A percentile compares a stretch with the other conserved stretches of the same genome.
Evolutionary conservation across 768 basidiomycete genomes (phyloP).

Genomic region (Boletellus ananiceps): DNA sequence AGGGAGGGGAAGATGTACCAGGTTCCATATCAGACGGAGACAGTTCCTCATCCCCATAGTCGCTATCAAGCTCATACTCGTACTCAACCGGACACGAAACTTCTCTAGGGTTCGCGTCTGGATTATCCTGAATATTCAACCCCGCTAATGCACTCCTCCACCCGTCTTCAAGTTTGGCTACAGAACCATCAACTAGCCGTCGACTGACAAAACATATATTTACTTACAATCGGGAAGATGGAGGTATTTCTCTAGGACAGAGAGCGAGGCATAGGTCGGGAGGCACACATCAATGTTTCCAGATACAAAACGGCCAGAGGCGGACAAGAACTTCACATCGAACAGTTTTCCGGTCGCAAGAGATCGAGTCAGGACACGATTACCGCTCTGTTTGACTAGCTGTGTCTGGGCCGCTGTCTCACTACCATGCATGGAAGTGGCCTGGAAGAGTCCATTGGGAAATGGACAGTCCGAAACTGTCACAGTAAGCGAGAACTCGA

Average conservation of each 20-base stretch:
- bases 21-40: background rate
- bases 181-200: background rate
- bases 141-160: constrained; percentile 8
- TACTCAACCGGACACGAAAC: constrained; percentile 8
- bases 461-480: constrained; percentile 16
- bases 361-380: constrained; percentile 8
- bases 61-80: constrained; percentile 24
- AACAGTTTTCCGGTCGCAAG: constrained; percentile 16
- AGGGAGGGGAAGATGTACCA: background rate
- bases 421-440: background rate
- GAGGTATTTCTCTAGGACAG: constrained; percentile 10
- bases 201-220: background rate
- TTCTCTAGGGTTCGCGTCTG: background rate
- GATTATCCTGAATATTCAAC: background rate
- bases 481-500: constrained; percentile 10
- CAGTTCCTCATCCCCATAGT: constrained; percentile 23
- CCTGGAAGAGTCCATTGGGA: constrained; percentile 12
- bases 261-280: constrained; percentile 14
- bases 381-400: constrained; percentile 4
- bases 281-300: background rate
- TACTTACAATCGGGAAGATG: constrained; percentile 9
- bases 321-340: constrained; percentile 21
- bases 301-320: background rate
- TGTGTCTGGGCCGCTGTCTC: background rate
- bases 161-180: constrained; percentile 8